These are phyloP conservation scores for Gracilaria vermiculophylla DNA, from an alignment of 23 red algal genomes.

Conservation along the genomic window DNA sequence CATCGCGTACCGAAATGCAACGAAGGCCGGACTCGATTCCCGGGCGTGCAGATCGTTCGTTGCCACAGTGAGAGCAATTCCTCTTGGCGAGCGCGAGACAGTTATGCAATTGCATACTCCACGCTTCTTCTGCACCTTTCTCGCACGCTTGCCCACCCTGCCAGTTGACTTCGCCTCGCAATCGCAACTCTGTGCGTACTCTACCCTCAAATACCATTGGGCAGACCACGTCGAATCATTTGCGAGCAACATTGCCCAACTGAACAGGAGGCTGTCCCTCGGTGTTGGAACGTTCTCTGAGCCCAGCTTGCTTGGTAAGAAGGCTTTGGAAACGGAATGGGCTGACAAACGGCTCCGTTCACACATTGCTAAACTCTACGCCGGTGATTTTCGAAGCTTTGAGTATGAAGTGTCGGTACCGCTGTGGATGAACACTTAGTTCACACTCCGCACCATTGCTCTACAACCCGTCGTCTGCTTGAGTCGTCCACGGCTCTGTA, in stretches of 20 bases:
- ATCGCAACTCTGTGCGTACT: neutral
- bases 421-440: too few species aligned
- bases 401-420: neutral
- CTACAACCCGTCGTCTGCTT: conserved; percentile 9
- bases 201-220: neutral
- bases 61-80: neutral
- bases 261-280: neutral
- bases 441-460: conserved; percentile 6
- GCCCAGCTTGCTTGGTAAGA: too few species aligned
- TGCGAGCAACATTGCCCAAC: neutral
- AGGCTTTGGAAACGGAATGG: neutral
- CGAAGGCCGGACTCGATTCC: too few species aligned
- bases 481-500: conserved; percentile 35
- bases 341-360: neutral
- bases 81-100: neutral
- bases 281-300: neutral
- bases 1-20: neutral
- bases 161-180: neutral
- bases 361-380: neutral
- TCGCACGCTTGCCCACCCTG: neutral
- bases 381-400: neutral
- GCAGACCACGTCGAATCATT: neutral
- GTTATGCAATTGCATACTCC: neutral
- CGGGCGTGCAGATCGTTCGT: neutral
- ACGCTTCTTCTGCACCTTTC: neutral